Conservation (phyloP, 1,284 basidiomycete genomes). For the Lignosus rhinocerotis region DNA sequence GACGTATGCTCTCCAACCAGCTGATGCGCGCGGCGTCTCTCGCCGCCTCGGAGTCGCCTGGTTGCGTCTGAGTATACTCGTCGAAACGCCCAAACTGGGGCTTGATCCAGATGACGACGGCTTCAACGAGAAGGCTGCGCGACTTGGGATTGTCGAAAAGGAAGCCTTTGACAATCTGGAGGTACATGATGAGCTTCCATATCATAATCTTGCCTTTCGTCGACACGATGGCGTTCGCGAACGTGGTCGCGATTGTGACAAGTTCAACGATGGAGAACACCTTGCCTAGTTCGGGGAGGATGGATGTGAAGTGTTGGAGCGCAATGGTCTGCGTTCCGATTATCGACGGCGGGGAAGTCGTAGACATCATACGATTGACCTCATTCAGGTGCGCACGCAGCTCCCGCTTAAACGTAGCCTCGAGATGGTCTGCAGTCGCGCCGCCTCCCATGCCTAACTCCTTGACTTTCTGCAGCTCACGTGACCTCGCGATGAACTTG, state of each 20-base stretch:
- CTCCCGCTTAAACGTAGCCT: slow-evolving; percentile 84
- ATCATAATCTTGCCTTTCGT: slow-evolving; percentile 87
- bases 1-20: slow-evolving; percentile 89
- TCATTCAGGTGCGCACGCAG: slow-evolving; percentile 74
- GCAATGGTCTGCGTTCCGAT: slow-evolving; percentile 96
- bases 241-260: slow-evolving; percentile 82
- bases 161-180: slow-evolving; percentile 87
- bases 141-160: slow-evolving; percentile 85
- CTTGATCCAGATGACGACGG: slow-evolving; percentile 91
- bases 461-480: slow-evolving; percentile 84
- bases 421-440: slow-evolving; percentile 84
- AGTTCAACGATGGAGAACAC: slow-evolving; percentile 82
- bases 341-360: slow-evolving; percentile 76
- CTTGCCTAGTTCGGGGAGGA: slow-evolving; percentile 84
- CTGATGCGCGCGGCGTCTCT: slow-evolving; percentile 78
- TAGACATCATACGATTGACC: slow-evolving; percentile 89
- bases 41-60: slow-evolving; percentile 62
- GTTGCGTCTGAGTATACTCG: slow-evolving; percentile 64
- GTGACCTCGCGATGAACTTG: slow-evolving; percentile 87
- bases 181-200: slow-evolving; percentile 93
- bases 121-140: slow-evolving; percentile 82
- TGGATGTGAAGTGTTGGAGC: slow-evolving; percentile 91
- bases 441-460: slow-evolving; percentile 77
- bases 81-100: slow-evolving; percentile 94
- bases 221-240: slow-evolving; percentile 82